Evolutionary conservation across 2,329 filamentous ascomycete genomes (phyloP).

Genomic region (Emergomyces africanus): DNA sequence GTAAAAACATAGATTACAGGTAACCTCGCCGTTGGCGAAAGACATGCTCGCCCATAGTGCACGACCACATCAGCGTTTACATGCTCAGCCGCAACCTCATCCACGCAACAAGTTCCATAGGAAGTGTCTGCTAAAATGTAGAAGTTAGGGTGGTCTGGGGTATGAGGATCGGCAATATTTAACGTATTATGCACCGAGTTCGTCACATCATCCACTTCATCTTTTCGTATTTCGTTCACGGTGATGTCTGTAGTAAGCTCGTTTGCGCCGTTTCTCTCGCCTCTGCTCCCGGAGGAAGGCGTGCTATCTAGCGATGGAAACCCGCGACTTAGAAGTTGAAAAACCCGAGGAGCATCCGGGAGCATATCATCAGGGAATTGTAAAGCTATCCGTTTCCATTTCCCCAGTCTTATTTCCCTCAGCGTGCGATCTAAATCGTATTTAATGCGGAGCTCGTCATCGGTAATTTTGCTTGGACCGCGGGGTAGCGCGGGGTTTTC

Average conservation of each 20-base stretch:
- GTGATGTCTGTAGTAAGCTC: conserved; percentile 8
- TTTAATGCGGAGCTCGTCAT: conserved; percentile 59
- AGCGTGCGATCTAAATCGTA: conserved; percentile 82
- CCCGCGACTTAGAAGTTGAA: conserved; percentile 48
- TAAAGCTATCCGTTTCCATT: conserved; percentile 69
- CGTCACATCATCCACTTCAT: conserved; percentile 5
- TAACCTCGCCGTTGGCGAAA: conserved; percentile 76
- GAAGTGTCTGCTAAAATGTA: conserved; percentile 92
- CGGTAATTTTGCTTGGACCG: conserved; percentile 28
- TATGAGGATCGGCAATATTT: conserved; percentile 7
- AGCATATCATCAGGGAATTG: conserved; percentile 96
- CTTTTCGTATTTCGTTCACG: conserved; percentile 13
- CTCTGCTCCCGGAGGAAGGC: conserved; percentile 5
- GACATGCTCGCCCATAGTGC: conserved; percentile 84
- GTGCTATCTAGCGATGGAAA: conserved; percentile 24
- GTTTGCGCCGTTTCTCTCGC: conserved; percentile 7
- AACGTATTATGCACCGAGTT: conserved; percentile 6
- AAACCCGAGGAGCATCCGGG: conserved; percentile 68
- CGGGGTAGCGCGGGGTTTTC: conserved; percentile 22
- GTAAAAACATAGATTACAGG: conserved; percentile 91
- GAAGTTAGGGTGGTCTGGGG: conserved; percentile 34
- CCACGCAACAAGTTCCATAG: conserved; percentile 93
- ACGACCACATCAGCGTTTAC: conserved; percentile 81
- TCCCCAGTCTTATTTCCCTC: conserved; percentile 55
- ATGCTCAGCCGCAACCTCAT: conserved; percentile 93